These are phyloP conservation scores for Farysia itapuensis DNA, from an alignment of 1,284 basidiomycete genomes.

Conservation along the genomic window DNA sequence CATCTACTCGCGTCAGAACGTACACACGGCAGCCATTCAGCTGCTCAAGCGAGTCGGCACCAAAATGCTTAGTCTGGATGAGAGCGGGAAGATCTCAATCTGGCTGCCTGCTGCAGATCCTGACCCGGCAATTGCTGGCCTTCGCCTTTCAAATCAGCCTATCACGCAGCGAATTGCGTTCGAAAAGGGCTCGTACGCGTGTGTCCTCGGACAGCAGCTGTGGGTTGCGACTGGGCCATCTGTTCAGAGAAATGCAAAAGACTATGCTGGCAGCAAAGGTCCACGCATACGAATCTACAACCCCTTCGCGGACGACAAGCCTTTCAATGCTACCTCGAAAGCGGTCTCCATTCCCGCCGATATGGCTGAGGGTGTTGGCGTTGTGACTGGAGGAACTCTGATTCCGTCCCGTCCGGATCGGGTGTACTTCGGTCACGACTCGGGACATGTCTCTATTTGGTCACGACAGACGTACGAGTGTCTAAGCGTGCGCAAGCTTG, in stretches of 20 bases:
- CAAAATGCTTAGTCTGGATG: slow-evolving; percentile 51
- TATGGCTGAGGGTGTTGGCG: slow-evolving; percentile 70
- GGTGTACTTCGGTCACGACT: slow-evolving; percentile 91
- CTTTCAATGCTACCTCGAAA: slow-evolving; percentile 52
- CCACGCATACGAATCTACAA: slow-evolving; percentile 52
- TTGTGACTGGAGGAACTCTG: slow-evolving; percentile 77
- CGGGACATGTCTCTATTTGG: slow-evolving; percentile 66
- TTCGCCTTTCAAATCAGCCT: slow-evolving; percentile 39
- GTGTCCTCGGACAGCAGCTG: slow-evolving; percentile 49
- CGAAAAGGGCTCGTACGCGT: slow-evolving; percentile 40
- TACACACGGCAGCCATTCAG: slow-evolving; percentile 45
- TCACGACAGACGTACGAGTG: slow-evolving; percentile 35
- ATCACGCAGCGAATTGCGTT: slow-evolving; percentile 52
- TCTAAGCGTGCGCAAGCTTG: slow-evolving; percentile 30
- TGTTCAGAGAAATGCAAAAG: slow-evolving; percentile 10
- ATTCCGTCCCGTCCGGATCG: slow-evolving; percentile 70
- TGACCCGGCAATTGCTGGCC: slow-evolving; percentile 12
- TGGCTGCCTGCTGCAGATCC: slow-evolving; percentile 40
- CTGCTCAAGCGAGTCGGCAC: slow-evolving; percentile 43
- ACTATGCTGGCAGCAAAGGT: slow-evolving; percentile 20
- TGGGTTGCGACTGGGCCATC: slow-evolving; percentile 44
- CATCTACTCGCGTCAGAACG: slow-evolving; percentile 24
- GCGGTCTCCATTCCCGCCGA: slow-evolving; percentile 59
- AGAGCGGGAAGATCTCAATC: slow-evolving; percentile 54
- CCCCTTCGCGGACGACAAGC: slow-evolving; percentile 49